Conservation (phyloP, 805 yeast genomes). For the Blastobotrys peoriensis region DNA sequence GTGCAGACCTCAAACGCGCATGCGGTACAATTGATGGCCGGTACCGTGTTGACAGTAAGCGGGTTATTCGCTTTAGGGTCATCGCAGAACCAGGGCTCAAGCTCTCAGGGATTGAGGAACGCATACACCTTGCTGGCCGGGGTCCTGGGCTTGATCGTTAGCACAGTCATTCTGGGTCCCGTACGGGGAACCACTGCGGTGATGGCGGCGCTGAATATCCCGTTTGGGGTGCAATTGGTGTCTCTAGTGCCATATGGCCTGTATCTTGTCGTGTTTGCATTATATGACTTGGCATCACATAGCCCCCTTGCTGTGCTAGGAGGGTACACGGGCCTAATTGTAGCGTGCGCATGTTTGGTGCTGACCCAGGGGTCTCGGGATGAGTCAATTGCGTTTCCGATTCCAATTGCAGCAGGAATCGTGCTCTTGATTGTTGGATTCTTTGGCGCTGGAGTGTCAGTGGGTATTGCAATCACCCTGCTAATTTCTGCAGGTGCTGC, state of each 20-base stretch:
- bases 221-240: conserved; percentile 6
- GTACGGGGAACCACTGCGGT: conserved; percentile 17
- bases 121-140: conserved; percentile 18
- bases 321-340: conserved; percentile 16
- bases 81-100: conserved; percentile 17
- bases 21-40: conserved; percentile 19
- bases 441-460: conserved; percentile 7
- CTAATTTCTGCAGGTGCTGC: conserved; percentile 26
- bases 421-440: conserved; percentile 16
- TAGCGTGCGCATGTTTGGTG: conserved; percentile 10
- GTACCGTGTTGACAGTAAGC: conserved; percentile 20
- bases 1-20: conserved; percentile 9
- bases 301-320: conserved; percentile 1
- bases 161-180: conserved; percentile 21
- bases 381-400: conserved; percentile 7
- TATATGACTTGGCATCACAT: conserved; percentile 14
- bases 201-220: conserved; percentile 18
- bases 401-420: conserved; percentile 11
- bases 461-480: conserved; percentile 13
- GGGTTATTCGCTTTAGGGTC: conserved; percentile 14
- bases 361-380: conserved; percentile 5
- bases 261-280: conserved; percentile 9
- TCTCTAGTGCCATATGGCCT: conserved; percentile 11
- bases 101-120: conserved; percentile 7
- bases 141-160: conserved; percentile 15